Evolutionary conservation across 768 basidiomycete genomes (phyloP).

Genomic region (Fomitopsis serialis): DNA sequence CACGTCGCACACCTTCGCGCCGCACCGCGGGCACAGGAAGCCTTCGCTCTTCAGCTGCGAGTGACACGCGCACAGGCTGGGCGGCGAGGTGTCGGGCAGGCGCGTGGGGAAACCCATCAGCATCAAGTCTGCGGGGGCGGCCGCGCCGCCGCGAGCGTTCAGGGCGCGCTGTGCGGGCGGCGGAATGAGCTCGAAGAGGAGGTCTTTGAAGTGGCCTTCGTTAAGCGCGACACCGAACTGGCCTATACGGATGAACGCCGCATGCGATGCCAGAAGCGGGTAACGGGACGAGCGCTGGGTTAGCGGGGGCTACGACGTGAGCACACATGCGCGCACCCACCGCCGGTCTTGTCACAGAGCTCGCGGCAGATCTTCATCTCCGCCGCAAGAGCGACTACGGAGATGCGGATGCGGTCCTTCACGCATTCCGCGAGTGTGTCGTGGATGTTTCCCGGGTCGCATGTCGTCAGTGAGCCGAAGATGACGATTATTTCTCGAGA

Average conservation of each 20-base stretch:
- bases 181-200: slow-evolving; percentile 92
- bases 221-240: slow-evolving; percentile 97
- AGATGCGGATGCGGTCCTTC: slow-evolving; percentile 82
- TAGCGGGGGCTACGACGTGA: neutral
- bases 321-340: slow-evolving; percentile 37
- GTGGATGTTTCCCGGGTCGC: slow-evolving; percentile 95
- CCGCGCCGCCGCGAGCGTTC: slow-evolving; percentile 34
- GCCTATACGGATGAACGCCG: slow-evolving; percentile 33
- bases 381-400: slow-evolving; percentile 89
- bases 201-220: slow-evolving; percentile 94
- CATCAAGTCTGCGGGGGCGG: slow-evolving; percentile 85
- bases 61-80: slow-evolving; percentile 90
- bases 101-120: slow-evolving; percentile 99
- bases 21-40: slow-evolving; percentile 92
- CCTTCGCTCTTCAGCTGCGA: slow-evolving; percentile 88
- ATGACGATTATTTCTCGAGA: slow-evolving; percentile 93
- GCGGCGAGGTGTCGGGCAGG: slow-evolving; percentile 75
- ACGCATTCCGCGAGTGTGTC: slow-evolving; percentile 86
- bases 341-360: slow-evolving; percentile 87
- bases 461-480: slow-evolving; percentile 93
- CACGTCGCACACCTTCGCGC: slow-evolving; percentile 92
- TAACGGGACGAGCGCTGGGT: neutral
- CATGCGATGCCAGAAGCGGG: neutral
- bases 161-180: slow-evolving; percentile 80
- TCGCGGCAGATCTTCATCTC: slow-evolving; percentile 98